Base-by-base conservation (phyloP, 257 asterid species). In the Forsythia suspensa region DNA sequence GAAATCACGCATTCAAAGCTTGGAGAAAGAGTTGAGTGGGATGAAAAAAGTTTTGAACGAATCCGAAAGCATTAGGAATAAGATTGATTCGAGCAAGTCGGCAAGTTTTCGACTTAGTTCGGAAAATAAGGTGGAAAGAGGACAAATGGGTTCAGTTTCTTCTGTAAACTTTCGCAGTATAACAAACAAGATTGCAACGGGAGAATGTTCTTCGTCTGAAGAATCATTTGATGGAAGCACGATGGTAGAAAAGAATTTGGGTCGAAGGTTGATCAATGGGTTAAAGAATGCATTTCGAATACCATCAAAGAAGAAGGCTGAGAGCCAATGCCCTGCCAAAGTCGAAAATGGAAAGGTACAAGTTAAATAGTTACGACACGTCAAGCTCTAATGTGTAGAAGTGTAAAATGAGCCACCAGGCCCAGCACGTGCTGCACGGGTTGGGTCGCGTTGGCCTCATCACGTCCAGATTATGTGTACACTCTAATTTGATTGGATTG, bases 1-100 rank as follows among this genome's bases (percentile, higher is more conserved):
- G 5, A 86, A 82, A 73, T 86, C 94, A 0, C 87, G 97, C 46
- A 90, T 95, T 15, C 88, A 85, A 65, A 78, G 82, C 34, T 13
- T 95, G 76, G 98, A 95, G 91, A 84, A 82, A 51, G 96, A 95
- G 84, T 83, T 95, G 16, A 88, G 65, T 63, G 87, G 88, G 41
- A 90, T 95, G 94, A 85, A 87, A 16, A 84, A 82, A 34, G 76
- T 87, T 29, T 71, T 95, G 67, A 71, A 29, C 3, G 88, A 89
- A 4, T 76, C 94, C 1, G 92, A 85, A 39, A 85, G 42, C 8
- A 3, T 3, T n/a, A 40, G 40, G 40, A 79, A 70, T 24, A 51
- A 73, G 21, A 29, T 75, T 3, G 86, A 86, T 9, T 86, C 89
- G 0, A 81, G 78, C 2, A 81, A 95, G 55, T 89, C 98, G 0